A percentile compares a stretch with the other conserved stretches of the same genome.
Evolutionary conservation across 2,329 filamentous ascomycete species (phyloP).

Genomic region (Xylariaceae sp.): DNA sequence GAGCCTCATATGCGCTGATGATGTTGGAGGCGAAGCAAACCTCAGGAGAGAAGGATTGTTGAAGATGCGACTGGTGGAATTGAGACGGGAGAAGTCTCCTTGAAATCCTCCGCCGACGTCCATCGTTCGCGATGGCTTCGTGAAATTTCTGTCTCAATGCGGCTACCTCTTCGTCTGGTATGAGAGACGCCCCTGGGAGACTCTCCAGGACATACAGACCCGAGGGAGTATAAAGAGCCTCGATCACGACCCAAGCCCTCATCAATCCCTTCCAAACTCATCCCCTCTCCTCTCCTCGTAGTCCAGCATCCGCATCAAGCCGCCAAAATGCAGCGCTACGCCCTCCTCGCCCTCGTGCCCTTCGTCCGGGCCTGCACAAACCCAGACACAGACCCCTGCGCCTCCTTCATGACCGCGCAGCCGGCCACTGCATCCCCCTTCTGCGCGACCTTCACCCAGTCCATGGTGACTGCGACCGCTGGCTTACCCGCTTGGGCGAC

Average conservation of each 20-base stretch:
- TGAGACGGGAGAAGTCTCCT: not conserved
- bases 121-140: not conserved
- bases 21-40: not conserved
- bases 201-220: too few species aligned
- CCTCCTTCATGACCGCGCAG: slow-evolving; percentile 32
- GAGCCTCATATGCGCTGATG: not conserved
- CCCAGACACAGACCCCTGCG: slow-evolving; percentile 28
- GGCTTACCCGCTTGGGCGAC: slow-evolving; percentile 25
- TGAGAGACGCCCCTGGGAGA: not conserved
- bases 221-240: slow-evolving; percentile 2
- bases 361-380: slow-evolving; percentile 30
- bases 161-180: not conserved
- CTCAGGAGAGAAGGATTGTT: not conserved
- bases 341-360: slow-evolving; percentile 13
- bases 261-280: not conserved
- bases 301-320: not conserved
- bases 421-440: slow-evolving; percentile 31
- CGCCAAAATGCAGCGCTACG: slow-evolving; percentile 11
- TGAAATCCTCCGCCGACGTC: not conserved
- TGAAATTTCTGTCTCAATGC: not conserved
- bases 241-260: not conserved
- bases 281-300: not conserved
- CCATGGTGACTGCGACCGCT: slow-evolving; percentile 26
- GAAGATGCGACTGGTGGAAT: slow-evolving; percentile 14
- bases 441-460: slow-evolving; percentile 33